phyloP scores from a whole-genome alignment of 2,329 filamentous ascomycete genomes.

The Calonectria multiphialidica region DNA sequence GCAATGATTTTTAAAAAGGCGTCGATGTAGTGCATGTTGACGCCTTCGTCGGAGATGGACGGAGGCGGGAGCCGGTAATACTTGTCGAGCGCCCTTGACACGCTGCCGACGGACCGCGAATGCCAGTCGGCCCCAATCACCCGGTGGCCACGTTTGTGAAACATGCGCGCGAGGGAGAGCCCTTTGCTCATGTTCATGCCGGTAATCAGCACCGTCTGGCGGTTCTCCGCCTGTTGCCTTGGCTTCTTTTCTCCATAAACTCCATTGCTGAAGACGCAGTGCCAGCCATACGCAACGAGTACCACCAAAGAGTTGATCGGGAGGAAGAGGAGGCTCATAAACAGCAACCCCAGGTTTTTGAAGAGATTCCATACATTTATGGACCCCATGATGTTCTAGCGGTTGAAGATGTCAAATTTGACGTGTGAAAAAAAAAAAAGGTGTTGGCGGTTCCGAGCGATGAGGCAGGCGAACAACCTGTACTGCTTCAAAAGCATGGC shows the following conservation, averaged over 20 bases:
- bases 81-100: slow-evolving; percentile 66
- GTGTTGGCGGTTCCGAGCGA: not conserved
- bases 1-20: slow-evolving; percentile 69
- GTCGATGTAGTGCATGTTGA: slow-evolving; percentile 64
- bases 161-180: slow-evolving; percentile 73
- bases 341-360: slow-evolving; percentile 40
- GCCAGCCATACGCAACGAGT: slow-evolving; percentile 45
- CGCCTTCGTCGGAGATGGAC: slow-evolving; percentile 12
- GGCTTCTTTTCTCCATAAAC: not conserved
- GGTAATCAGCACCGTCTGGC: slow-evolving; percentile 73
- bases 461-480: not conserved
- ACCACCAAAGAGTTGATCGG: slow-evolving; percentile 61
- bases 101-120: slow-evolving; percentile 63
- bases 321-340: slow-evolving; percentile 54
- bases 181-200: slow-evolving; percentile 81
- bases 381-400: not conserved
- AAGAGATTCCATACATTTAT: slow-evolving; percentile 29
- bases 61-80: slow-evolving; percentile 63
- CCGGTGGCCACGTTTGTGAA: slow-evolving; percentile 73
- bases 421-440: not conserved
- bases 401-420: too few species aligned
- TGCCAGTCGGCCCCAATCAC: slow-evolving; percentile 79
- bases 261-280: not conserved
- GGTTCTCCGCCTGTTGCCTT: not conserved
- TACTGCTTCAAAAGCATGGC: too few species aligned